These are phyloP conservation scores for Candida vartiovaarae DNA, from an alignment of 805 yeast genomes.

Conservation along the genomic window DNA sequence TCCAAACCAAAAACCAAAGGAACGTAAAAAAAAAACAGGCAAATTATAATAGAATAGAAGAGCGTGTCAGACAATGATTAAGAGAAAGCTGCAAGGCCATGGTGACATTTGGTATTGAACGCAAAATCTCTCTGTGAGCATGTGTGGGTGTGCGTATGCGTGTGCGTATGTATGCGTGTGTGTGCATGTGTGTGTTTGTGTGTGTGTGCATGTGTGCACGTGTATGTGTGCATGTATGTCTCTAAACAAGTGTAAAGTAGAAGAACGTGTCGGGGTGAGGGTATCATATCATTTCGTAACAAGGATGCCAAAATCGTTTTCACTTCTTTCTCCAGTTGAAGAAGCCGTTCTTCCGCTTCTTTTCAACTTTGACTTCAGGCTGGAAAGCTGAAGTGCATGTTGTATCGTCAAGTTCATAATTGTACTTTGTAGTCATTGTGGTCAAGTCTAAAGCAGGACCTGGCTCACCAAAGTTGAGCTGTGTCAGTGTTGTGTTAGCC, in stretches of 20 bases:
- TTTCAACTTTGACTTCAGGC: not conserved
- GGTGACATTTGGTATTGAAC: too few relatives aligned
- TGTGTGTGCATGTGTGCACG: too few relatives aligned
- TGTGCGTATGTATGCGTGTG: not conserved
- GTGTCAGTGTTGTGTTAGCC: slow-evolving; percentile 20
- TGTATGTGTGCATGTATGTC: not conserved
- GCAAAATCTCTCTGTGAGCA: too few relatives aligned
- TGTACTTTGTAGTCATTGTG: slow-evolving; percentile 19
- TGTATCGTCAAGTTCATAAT: slow-evolving; percentile 66
- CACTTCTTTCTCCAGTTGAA: slow-evolving; percentile 8
- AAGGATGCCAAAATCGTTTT: too few relatives aligned
- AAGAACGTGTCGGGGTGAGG: too few relatives aligned
- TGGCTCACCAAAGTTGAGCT: slow-evolving; percentile 23
- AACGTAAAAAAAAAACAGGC: too few relatives aligned
- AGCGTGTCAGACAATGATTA: too few relatives aligned
- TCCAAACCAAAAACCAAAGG: too few relatives aligned
- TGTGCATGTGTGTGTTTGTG: not conserved
- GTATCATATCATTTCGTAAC: too few relatives aligned
- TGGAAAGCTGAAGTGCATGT: not conserved
- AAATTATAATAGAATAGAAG: too few relatives aligned
- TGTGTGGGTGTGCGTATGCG: too few relatives aligned
- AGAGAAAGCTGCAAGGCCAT: too few relatives aligned
- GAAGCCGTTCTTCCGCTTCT: slow-evolving; percentile 8
- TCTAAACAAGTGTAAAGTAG: not conserved
- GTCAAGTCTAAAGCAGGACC: slow-evolving; percentile 22